Evolutionary conservation across 2,329 filamentous ascomycete genomes (phyloP).

Genomic region (Didymellaceae sp.): DNA sequence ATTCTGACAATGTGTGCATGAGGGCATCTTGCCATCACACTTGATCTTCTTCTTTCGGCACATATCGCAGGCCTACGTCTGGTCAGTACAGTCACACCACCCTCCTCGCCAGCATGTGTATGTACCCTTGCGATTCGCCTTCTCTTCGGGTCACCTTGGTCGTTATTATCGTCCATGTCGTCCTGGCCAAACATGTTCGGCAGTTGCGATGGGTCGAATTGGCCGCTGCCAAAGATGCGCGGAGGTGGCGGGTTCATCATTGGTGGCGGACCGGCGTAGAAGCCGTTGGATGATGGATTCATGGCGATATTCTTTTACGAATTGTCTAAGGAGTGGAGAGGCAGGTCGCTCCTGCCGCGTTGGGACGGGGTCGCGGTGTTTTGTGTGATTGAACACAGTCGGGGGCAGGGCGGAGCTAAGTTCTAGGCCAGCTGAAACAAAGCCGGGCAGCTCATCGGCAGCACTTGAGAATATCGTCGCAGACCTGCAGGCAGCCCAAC

Average conservation of each 20-base stretch:
- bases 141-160: slow-evolving; percentile 77
- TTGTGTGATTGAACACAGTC: slow-evolving; percentile 27
- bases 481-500: slow-evolving; percentile 35
- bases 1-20: slow-evolving; percentile 94
- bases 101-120: slow-evolving; percentile 10
- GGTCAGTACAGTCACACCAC: slow-evolving; percentile 28
- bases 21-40: slow-evolving; percentile 93
- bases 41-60: slow-evolving; percentile 97
- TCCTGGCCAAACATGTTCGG: slow-evolving; percentile 57
- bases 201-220: slow-evolving; percentile 47
- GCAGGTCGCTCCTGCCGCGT: slow-evolving; percentile 22
- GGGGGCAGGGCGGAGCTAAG: slow-evolving; percentile 22
- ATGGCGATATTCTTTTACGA: slow-evolving; percentile 26
- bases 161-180: slow-evolving; percentile 61
- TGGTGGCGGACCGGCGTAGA: slow-evolving; percentile 45
- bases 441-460: slow-evolving; percentile 30
- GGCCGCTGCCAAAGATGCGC: slow-evolving; percentile 49
- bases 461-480: slow-evolving; percentile 34
- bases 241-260: slow-evolving; percentile 49
- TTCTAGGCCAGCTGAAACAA: slow-evolving; percentile 40
- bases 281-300: slow-evolving; percentile 44
- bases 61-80: slow-evolving; percentile 84
- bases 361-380: slow-evolving; percentile 26
- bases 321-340: slow-evolving; percentile 5
- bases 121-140: slow-evolving; percentile 84